Percentiles rank a stretch among this genome's conserved stretches.
phyloP scores from a whole-genome alignment of 176 grass and related monocot species.

The Luzula sylvatica region DNA sequence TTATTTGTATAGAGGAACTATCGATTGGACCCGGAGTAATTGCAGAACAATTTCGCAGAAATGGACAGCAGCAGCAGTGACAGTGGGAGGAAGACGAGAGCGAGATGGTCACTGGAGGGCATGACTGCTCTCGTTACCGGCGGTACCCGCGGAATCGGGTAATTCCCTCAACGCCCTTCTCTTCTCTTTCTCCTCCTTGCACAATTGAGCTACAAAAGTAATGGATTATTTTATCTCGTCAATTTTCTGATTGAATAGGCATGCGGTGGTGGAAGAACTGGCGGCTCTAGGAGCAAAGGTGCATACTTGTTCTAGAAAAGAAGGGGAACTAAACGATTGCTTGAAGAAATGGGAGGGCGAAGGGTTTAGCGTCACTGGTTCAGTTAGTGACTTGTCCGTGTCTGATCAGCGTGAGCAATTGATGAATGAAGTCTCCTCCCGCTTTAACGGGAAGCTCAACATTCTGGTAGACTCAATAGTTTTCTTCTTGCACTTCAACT shows the following conservation, averaged over 20 bases:
- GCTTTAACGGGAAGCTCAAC: slow-evolving; percentile 23
- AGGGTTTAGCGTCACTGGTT: slow-evolving; percentile 16
- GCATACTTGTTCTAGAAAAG: slow-evolving; percentile 29
- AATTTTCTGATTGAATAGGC: background rate
- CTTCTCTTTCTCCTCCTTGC: background rate
- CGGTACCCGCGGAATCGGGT: slow-evolving; percentile 30
- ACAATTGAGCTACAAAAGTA: no score
- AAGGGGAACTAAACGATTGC: slow-evolving; percentile 9
- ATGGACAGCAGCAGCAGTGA: slow-evolving; percentile 9
- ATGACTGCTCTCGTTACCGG: slow-evolving; percentile 32
- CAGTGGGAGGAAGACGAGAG: slow-evolving; percentile 1
- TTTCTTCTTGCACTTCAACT: background rate
- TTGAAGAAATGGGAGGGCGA: slow-evolving; percentile 10
- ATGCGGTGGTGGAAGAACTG: slow-evolving; percentile 28
- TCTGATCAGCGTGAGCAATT: slow-evolving; percentile 18
- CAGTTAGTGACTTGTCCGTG: slow-evolving; percentile 22
- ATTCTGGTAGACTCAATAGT: slow-evolving; percentile 32
- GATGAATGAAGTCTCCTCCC: background rate
- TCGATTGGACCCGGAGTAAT: no score
- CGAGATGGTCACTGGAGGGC: slow-evolving; percentile 2
- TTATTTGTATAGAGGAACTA: no score
- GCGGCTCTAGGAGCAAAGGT: slow-evolving; percentile 24
- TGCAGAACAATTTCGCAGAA: no score
- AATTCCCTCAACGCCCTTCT: background rate
- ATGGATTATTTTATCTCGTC: no score